Evolutionary conservation across 805 yeast genomes (phyloP).

Genomic region (Saitoella complicata): DNA sequence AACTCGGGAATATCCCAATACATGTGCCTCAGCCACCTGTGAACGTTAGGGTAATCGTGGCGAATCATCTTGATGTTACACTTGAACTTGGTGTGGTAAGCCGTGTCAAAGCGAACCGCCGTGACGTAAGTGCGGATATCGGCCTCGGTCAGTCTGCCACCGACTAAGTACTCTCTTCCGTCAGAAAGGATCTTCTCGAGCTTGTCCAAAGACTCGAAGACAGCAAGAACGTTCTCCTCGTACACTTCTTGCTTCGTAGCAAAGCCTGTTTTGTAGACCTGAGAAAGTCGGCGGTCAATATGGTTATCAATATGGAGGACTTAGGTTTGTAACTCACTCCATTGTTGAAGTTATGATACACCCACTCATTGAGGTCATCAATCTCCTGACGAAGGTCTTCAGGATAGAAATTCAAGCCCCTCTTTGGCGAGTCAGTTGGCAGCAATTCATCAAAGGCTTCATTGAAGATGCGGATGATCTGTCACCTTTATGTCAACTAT

Average conservation of each 20-base stretch:
- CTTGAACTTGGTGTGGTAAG: conserved; percentile 87
- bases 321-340: conserved; percentile 31
- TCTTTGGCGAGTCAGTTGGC: conserved; percentile 27
- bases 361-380: conserved; percentile 66
- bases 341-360: conserved; percentile 70
- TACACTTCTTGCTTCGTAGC: conserved; percentile 67
- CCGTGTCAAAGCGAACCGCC: conserved; percentile 78
- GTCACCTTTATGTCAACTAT: conserved; percentile 18
- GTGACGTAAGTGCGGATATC: conserved; percentile 79
- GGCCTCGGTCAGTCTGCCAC: conserved; percentile 61
- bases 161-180: conserved; percentile 34
- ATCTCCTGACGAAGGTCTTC: conserved; percentile 34
- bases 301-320: conserved; percentile 16
- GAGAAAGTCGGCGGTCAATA: too few relatives aligned
- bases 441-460: conserved; percentile 40
- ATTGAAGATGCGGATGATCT: conserved; percentile 70
- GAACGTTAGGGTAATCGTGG: conserved; percentile 56
- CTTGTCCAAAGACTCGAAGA: conserved; percentile 54
- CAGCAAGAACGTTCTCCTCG: conserved; percentile 43
- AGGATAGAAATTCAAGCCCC: conserved; percentile 51
- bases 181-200: conserved; percentile 42
- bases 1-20: conserved; percentile 69
- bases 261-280: conserved; percentile 71
- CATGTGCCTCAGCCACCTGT: conserved; percentile 65
- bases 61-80: conserved; percentile 74